Percentiles rank a stretch among this genome's conserved stretches.
phyloP scores from a whole-genome alignment of 2,329 filamentous ascomycete species.

The Sporothrix curviconia region DNA sequence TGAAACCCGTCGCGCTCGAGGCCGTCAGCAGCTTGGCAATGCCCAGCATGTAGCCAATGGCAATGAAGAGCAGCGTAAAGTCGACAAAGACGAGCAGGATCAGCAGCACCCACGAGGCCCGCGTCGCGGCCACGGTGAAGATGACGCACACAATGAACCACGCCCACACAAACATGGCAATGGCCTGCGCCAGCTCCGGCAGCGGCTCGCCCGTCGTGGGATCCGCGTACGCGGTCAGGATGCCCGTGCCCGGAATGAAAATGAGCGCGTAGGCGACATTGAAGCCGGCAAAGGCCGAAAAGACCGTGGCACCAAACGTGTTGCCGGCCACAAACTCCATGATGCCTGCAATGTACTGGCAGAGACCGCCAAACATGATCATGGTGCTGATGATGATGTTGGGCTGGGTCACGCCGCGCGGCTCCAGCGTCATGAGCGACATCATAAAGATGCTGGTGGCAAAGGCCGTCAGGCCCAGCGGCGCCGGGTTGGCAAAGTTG shows the following conservation, averaged over 20 bases:
- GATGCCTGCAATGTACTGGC: conserved; percentile 78
- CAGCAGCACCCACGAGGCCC: conserved; percentile 13
- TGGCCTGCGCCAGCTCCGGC: conserved; percentile 43
- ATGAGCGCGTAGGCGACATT: conserved; percentile 72
- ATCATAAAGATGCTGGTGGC: conserved; percentile 79
- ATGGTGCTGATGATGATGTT: conserved; percentile 67
- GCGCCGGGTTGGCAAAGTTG: conserved; percentile 66
- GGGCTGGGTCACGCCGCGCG: conserved; percentile 51
- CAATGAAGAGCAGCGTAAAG: conserved; percentile 14
- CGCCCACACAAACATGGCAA: conserved; percentile 68
- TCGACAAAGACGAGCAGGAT: conserved; percentile 16
- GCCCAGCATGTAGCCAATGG: conserved; percentile 11
- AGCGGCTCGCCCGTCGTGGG: conserved; percentile 24
- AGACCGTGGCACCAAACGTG: conserved; percentile 74
- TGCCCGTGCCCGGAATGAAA: conserved; percentile 60
- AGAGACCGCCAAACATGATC: conserved; percentile 68
- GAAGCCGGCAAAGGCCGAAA: conserved; percentile 77
- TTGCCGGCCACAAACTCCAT: conserved; percentile 83
- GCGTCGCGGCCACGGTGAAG: conserved; percentile 31
- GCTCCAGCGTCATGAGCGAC: conserved; percentile 66
- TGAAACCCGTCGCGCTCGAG: conserved; percentile 12
- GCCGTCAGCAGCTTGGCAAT: conserved; percentile 8
- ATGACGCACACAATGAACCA: conserved; percentile 83
- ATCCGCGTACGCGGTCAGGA: conserved; percentile 41
- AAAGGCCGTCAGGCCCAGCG: conserved; percentile 70